Evolutionary conservation across 495 filamentous ascomycete species (phyloP).

Genomic region (Penicillium verhagenii): DNA sequence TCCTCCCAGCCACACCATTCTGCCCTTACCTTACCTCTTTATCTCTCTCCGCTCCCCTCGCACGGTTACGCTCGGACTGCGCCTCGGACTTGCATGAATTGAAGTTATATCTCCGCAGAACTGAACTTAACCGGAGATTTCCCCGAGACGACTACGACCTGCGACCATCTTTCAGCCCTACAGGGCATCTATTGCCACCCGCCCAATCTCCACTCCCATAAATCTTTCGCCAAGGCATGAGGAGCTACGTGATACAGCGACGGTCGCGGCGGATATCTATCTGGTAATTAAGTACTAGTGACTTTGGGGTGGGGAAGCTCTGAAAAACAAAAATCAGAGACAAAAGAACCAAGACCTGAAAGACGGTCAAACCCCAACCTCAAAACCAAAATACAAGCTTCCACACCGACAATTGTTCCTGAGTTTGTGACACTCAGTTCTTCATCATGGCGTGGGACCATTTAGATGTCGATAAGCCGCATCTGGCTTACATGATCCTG

Average conservation of each 20-base stretch:
- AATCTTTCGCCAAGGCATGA: constrained; percentile 30
- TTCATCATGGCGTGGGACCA: constrained; percentile 87
- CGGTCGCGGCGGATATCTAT: constrained; percentile 25
- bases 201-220: constrained; percentile 8
- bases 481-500: constrained; percentile 97
- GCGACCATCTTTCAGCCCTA: constrained; percentile 23
- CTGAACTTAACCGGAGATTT: neutral
- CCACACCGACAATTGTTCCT: neutral
- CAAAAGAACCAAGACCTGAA: neutral
- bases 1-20: neutral
- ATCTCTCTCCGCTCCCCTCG: constrained; percentile 2
- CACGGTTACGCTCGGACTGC: constrained; percentile 3
- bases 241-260: constrained; percentile 20
- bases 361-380: constrained; percentile 3
- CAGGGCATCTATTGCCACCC: constrained; percentile 12
- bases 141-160: neutral
- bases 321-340: neutral
- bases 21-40: neutral
- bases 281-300: constrained; percentile 22
- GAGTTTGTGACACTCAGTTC: neutral
- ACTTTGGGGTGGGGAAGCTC: constrained; percentile 1
- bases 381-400: neutral
- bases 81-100: neutral
- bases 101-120: neutral
- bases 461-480: constrained; percentile 86